Base-by-base conservation (phyloP, 1,284 basidiomycete species). In the Kalmanozyma brasiliensis region DNA sequence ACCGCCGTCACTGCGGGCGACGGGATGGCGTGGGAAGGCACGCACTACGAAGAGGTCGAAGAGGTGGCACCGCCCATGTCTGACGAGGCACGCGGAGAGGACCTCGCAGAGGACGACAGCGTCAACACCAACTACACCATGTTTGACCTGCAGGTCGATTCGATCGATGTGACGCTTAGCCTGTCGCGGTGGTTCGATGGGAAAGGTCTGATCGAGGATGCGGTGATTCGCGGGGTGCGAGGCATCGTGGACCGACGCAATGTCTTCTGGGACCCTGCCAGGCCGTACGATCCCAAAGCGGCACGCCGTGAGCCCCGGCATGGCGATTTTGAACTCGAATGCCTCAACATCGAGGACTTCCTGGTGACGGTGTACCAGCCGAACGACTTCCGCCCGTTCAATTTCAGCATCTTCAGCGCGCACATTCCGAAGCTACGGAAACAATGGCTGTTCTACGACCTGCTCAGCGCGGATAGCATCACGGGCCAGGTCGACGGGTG, bases 401-500 rank as follows among this genome's bases (percentile, higher is more conserved):
- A 93, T 10, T 90, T 93, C 17, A 95, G 92, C 8, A 93, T 99
- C 55, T 99, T 98, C 84, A 90, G 90, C 62, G 95, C 94, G n/a
- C 89, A 91, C 70, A 88, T 98, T 35, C 87, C 87, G 13, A 87
- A 87, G 16, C 89, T 98, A 72, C 86, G 95, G 58, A 96, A 95
- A 81, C 90, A 92, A 76, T 98, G 94, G 94, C 79, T 97, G 32
- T 97, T 97, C 83, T 95, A 94, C 81, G 94, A 97, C 82, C 59
- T 84, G 4, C 77, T 84, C 33, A 89, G 88, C 41, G 95, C 95
- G 0, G 94, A 98, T 74, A 91, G 90, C 56, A 92, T 98, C 53
- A 95, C 96, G 4, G 95, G 95, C 1, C 96, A 99, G 81, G 92
- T 95, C 71, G 95, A 99, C 81, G 97, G 97, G 76, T 99, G 96